These are phyloP conservation scores for Euptelea pleiosperma DNA, from an alignment of 164 flowering plant species.

Conservation along the genomic window DNA sequence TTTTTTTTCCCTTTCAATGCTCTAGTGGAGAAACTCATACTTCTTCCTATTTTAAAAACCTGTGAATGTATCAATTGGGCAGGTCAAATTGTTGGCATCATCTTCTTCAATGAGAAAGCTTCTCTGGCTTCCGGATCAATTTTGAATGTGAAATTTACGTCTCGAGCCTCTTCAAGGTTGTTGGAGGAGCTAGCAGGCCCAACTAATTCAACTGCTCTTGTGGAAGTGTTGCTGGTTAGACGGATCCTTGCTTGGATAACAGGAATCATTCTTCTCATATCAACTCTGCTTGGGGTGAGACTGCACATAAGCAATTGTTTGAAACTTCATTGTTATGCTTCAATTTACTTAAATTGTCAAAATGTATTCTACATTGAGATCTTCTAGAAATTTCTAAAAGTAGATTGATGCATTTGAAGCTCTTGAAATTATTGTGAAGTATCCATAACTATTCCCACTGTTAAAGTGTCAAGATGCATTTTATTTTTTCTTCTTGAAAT, in stretches of 20 bases:
- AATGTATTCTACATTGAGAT: neutral
- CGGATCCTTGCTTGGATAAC: slow-evolving; percentile 82
- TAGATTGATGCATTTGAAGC: neutral
- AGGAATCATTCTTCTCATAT: slow-evolving; percentile 75
- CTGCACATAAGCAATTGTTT: neutral
- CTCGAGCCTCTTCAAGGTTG: slow-evolving; percentile 44
- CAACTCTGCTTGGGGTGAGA: slow-evolving; percentile 90
- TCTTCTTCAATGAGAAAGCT: slow-evolving; percentile 31
- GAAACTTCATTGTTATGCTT: neutral
- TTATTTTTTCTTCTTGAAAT: neutral
- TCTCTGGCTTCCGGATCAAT: slow-evolving; percentile 29
- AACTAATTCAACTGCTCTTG: slow-evolving; percentile 15
- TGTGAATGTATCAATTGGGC: slow-evolving; percentile 16
- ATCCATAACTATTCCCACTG: too few relatives aligned
- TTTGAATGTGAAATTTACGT: slow-evolving; percentile 39
- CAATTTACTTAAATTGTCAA: neutral
- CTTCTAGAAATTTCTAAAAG: neutral
- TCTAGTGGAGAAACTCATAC: too few relatives aligned
- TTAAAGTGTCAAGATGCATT: neutral
- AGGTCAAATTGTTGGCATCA: slow-evolving; percentile 83
- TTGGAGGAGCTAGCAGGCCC: slow-evolving; percentile 45
- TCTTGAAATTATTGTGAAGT: too few relatives aligned
- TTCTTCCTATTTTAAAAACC: neutral
- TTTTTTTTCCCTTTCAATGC: neutral
- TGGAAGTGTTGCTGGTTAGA: slow-evolving; percentile 58